Evolutionary conservation across 2,329 filamentous ascomycete genomes (phyloP).

Genomic region (Parastagonospora nodorum): DNA sequence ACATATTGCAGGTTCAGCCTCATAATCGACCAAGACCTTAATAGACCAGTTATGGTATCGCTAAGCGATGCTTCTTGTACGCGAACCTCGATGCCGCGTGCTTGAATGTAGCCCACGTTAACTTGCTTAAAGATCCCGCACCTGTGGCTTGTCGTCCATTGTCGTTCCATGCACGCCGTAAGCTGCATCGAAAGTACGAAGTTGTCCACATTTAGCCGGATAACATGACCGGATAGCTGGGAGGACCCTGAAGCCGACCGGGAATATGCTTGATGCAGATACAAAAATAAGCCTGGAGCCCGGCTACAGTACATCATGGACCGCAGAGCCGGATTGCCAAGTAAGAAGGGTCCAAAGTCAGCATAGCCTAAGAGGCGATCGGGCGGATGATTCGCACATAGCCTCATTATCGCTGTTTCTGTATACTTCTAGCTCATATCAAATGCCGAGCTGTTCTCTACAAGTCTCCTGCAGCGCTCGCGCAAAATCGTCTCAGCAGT

Average conservation of each 20-base stretch:
- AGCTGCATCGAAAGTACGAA: slow-evolving; percentile 13
- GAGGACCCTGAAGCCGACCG: not conserved
- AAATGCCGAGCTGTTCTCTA: too few species aligned
- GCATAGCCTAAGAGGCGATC: not conserved
- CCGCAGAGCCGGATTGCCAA: not conserved
- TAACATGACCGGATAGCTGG: slow-evolving; percentile 18
- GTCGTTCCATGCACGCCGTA: slow-evolving; percentile 7
- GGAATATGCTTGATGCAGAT: slow-evolving; percentile 1
- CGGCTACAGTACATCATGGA: not conserved
- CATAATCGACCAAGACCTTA: slow-evolving; percentile 9
- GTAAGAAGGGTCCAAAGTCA: not conserved
- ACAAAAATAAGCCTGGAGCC: slow-evolving; percentile 1
- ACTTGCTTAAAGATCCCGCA: not conserved
- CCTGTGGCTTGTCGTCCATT: not conserved
- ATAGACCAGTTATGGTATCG: not conserved
- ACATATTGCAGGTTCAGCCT: slow-evolving; percentile 29
- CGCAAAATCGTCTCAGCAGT: too few species aligned
- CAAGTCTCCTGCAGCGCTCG: too few species aligned
- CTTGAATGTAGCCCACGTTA: not conserved
- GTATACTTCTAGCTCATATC: too few species aligned
- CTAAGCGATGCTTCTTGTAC: not conserved
- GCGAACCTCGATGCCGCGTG: not conserved
- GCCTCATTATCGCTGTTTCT: not conserved
- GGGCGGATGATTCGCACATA: not conserved
- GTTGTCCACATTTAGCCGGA: slow-evolving; percentile 34